Percentiles rank a stretch among this genome's conserved stretches.
These are phyloP conservation scores for Penicillium cinerascens DNA, from an alignment of 495 filamentous ascomycete genomes.

Conservation along the genomic window DNA sequence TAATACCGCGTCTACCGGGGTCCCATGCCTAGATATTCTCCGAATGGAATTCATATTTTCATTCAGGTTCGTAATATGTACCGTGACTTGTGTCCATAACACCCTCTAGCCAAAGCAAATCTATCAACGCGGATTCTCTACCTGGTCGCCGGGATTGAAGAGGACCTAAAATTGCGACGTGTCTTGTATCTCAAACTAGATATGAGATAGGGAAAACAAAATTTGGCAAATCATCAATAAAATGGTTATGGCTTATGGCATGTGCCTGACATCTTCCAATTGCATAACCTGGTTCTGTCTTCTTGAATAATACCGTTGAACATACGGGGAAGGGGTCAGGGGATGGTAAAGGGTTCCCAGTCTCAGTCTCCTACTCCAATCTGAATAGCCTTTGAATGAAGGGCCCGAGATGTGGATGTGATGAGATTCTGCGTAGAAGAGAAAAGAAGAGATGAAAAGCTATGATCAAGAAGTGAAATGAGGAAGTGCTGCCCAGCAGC, in stretches of 20 bases:
- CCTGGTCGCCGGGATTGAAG: conserved; percentile 7
- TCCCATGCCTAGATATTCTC: neutral
- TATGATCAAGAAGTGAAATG: neutral
- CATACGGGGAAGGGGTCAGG: neutral
- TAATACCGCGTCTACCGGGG: neutral
- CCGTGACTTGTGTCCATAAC: neutral
- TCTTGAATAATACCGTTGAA: neutral
- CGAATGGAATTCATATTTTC: neutral
- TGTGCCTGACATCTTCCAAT: conserved; percentile 13
- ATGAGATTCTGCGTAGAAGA: neutral
- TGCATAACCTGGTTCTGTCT: neutral
- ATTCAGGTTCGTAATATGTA: neutral
- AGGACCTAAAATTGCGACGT: conserved; percentile 12
- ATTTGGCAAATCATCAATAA: neutral
- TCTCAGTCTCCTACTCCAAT: neutral
- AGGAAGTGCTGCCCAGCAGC: conserved; percentile 13
- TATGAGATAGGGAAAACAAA: conserved; percentile 1
- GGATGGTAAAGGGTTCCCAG: neutral
- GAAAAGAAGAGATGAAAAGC: neutral
- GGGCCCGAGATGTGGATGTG: neutral
- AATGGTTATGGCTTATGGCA: neutral
- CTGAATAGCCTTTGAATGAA: neutral
- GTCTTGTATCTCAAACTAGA: conserved; percentile 16
- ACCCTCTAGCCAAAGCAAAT: neutral
- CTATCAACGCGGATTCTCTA: neutral